Evolutionary conservation across 306 rosid species (phyloP).

Genomic region (Datisca glomerata): DNA sequence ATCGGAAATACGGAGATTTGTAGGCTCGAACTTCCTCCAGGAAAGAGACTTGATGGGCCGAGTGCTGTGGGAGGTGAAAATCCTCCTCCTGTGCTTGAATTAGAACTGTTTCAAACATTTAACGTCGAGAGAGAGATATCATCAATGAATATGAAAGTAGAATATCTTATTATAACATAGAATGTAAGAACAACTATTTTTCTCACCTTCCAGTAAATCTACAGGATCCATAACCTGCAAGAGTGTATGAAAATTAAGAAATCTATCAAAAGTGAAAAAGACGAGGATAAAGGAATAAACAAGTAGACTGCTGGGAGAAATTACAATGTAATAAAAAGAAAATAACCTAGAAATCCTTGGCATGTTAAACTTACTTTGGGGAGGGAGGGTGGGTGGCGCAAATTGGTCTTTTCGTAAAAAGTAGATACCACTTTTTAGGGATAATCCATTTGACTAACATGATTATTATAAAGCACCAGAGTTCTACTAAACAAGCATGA

Average conservation of each 20-base stretch:
- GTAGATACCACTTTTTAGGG: too few relatives aligned
- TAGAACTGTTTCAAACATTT: constrained; percentile 41
- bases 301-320: background rate
- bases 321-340: background rate
- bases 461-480: too few relatives aligned
- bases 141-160: background rate
- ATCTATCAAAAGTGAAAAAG: background rate
- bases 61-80: constrained; percentile 30
- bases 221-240: constrained; percentile 84
- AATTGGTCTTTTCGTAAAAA: background rate
- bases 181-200: constrained; percentile 1
- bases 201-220: constrained; percentile 72
- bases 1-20: constrained; percentile 29
- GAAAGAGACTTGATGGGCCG: constrained; percentile 32
- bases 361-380: too few relatives aligned
- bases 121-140: constrained; percentile 7
- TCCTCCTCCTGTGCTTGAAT: constrained; percentile 28
- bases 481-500: too few relatives aligned
- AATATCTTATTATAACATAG: constrained; percentile 1
- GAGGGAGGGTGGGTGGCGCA: background rate
- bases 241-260: constrained; percentile 1
- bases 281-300: background rate
- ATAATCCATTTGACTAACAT: too few relatives aligned
- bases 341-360: too few relatives aligned
- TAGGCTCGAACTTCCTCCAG: constrained; percentile 32